Evolutionary conservation across 2,329 filamentous ascomycete species (phyloP).

Genomic region (Epichloe hybrida): DNA sequence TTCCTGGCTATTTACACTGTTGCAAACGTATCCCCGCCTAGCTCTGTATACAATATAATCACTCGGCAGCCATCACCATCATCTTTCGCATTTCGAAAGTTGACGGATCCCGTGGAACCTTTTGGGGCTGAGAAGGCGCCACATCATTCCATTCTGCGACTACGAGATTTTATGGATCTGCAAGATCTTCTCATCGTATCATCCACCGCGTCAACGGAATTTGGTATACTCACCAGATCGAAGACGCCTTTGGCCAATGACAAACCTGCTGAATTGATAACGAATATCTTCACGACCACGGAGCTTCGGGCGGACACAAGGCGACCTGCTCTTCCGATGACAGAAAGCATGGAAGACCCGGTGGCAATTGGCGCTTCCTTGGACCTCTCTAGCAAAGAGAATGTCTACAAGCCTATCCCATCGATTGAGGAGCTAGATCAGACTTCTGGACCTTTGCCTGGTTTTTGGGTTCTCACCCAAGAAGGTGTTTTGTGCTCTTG

Average conservation of each 20-base stretch:
- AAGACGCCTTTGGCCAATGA: conserved; percentile 51
- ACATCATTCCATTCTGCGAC: conserved; percentile 63
- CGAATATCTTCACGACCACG: conserved; percentile 60
- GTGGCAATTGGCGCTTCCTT: conserved; percentile 69
- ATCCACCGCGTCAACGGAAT: conserved; percentile 66
- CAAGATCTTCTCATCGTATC: conserved; percentile 71
- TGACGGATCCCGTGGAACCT: conserved; percentile 61
- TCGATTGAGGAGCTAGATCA: conserved; percentile 64
- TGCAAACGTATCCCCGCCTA: conserved; percentile 40
- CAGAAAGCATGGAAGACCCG: conserved; percentile 44
- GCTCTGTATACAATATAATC: conserved; percentile 68
- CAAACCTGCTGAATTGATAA: conserved; percentile 43
- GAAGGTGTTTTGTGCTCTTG: conserved; percentile 75
- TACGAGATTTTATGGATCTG: conserved; percentile 69
- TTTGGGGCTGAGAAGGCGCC: conserved; percentile 54
- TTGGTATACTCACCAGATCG: conserved; percentile 66
- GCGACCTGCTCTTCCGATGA: conserved; percentile 63
- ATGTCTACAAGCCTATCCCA: conserved; percentile 63
- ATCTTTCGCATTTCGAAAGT: conserved; percentile 57
- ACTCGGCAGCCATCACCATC: conserved; percentile 45
- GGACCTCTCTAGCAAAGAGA: conserved; percentile 73
- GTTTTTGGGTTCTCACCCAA: conserved; percentile 73
- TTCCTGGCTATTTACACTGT: conserved; percentile 73
- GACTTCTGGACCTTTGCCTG: conserved; percentile 69
- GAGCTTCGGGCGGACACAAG: conserved; percentile 60